These are phyloP conservation scores for Xylariales sp. DNA, from an alignment of 2,329 filamentous ascomycete genomes.

Conservation along the genomic window DNA sequence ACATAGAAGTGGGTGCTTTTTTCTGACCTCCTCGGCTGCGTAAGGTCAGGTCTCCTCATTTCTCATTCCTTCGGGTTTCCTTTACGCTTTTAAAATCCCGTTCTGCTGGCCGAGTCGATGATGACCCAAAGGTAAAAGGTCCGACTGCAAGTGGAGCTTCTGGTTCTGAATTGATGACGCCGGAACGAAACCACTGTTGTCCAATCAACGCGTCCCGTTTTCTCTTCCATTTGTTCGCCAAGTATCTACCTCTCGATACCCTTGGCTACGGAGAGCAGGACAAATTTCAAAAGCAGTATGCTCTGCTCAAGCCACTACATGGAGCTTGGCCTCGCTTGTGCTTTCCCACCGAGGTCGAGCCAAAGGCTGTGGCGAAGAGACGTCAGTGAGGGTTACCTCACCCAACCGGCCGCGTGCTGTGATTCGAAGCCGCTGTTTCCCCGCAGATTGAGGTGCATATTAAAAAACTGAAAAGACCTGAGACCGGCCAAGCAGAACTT, in stretches of 20 bases:
- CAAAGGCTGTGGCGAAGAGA: conserved; percentile 71
- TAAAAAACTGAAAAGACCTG: conserved; percentile 81
- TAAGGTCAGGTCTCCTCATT: conserved; percentile 12
- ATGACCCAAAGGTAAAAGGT: conserved; percentile 63
- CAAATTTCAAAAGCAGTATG: conserved; percentile 34
- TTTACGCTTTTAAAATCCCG: conserved; percentile 1
- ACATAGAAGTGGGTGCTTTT: conserved; percentile 6
- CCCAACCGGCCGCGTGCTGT: conserved; percentile 42
- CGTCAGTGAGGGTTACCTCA: conserved; percentile 21
- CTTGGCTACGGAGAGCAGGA: conserved; percentile 31
- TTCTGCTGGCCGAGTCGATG: conserved; percentile 52
- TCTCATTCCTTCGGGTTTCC: not conserved
- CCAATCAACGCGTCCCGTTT: conserved; percentile 42
- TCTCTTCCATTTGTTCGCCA: conserved; percentile 11
- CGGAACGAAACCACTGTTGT: conserved; percentile 40
- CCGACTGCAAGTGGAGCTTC: conserved; percentile 55
- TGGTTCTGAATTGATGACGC: conserved; percentile 52
- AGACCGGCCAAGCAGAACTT: conserved; percentile 55
- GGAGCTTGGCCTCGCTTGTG: conserved; percentile 61
- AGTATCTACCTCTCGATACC: conserved; percentile 29
- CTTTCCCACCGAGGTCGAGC: conserved; percentile 59
- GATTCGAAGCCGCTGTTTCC: conserved; percentile 62
- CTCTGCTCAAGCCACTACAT: conserved; percentile 57
- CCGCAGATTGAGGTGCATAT: conserved; percentile 61
- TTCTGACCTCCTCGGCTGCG: conserved; percentile 25